Percentiles rank a stretch among this genome's conserved stretches.
These are phyloP conservation scores for Sarocladiaceae sp. DNA, from an alignment of 2,329 filamentous ascomycete genomes.

Conservation along the genomic window DNA sequence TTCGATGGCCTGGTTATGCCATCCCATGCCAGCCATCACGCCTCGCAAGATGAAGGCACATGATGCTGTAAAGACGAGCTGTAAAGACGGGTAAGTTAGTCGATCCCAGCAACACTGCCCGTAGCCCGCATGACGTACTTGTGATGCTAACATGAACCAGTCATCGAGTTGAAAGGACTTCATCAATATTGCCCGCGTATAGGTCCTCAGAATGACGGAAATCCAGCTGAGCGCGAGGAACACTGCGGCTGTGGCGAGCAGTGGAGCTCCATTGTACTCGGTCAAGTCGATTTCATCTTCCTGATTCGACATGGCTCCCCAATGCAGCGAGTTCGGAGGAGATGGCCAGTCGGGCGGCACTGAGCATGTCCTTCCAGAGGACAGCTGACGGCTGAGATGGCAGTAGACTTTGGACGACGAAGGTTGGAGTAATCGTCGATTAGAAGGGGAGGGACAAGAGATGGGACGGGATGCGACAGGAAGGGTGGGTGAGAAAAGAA, in stretches of 20 bases:
- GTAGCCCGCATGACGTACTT: too few species aligned
- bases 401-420: not conserved
- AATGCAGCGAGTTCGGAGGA: not conserved
- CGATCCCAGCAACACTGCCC: too few species aligned
- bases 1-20: slow-evolving; percentile 41
- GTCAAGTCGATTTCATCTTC: slow-evolving; percentile 25
- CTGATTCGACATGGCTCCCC: slow-evolving; percentile 18
- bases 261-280: slow-evolving; percentile 33
- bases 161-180: slow-evolving; percentile 45
- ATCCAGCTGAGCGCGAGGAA: slow-evolving; percentile 38
- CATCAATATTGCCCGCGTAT: slow-evolving; percentile 38
- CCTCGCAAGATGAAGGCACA: slow-evolving; percentile 42
- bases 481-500: not conserved
- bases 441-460: not conserved
- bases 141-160: slow-evolving; percentile 48
- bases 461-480: not conserved
- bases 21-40: slow-evolving; percentile 38
- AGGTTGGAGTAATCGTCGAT: too few species aligned
- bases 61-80: slow-evolving; percentile 43
- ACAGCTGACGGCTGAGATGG: not conserved
- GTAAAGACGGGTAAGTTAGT: slow-evolving; percentile 8
- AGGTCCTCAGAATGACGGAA: slow-evolving; percentile 38
- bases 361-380: slow-evolving; percentile 8
- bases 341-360: not conserved
- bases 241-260: slow-evolving; percentile 30